Evolutionary conservation across 192 early-diverging fungal species (phyloP), one percentile per base, ranked within the genome.

Genomic region (Coemansia sp.): DNA sequence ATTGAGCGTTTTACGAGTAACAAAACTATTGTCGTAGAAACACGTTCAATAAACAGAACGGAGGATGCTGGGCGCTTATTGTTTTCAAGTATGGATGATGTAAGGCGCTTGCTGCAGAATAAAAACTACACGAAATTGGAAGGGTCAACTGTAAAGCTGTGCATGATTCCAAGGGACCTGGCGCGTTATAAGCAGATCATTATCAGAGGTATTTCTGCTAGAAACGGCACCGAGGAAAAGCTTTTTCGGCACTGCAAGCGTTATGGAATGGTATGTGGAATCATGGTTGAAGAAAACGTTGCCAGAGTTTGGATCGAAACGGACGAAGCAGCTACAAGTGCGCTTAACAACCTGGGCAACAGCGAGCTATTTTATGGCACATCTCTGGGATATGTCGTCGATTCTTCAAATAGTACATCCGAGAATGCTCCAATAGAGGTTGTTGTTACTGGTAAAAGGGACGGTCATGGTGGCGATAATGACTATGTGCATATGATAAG

Each of bases 241-340:
- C 49, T 77, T 35, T 44, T 62, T 43, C 30, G 43, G 51, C 64
- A 65, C 21, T 65, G 69, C 59, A 67, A 66, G 48, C 18, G 14
- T 3, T 67, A 71, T n/a, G 75, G 75, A 23, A 43, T 52, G 9
- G 65, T 77, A 1, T 77, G 75, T 36, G 45, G 38, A 16, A 24
- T 77, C 23, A 36, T 39, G 20, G 14, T 56, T 15, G 56, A 52
- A 5, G 38, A 41, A 2, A 30, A 46, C 5, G 43, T n/a, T 30
- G 69, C 65, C 30, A 52, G 24, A 10, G 68, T 71, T 9, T 76
- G 75, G 75, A 48, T 76, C 15, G 55, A 64, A 44, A 20, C 48
- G 23, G 45, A 63, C 38, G 39, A 6, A 5, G 68, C 36, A 20
- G 60, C 71, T 1, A 38, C 34, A 35, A 43, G 43, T 45, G 48